phyloP scores from a whole-genome alignment of 768 basidiomycete species.

The Agaricus sinodeliciosus region DNA sequence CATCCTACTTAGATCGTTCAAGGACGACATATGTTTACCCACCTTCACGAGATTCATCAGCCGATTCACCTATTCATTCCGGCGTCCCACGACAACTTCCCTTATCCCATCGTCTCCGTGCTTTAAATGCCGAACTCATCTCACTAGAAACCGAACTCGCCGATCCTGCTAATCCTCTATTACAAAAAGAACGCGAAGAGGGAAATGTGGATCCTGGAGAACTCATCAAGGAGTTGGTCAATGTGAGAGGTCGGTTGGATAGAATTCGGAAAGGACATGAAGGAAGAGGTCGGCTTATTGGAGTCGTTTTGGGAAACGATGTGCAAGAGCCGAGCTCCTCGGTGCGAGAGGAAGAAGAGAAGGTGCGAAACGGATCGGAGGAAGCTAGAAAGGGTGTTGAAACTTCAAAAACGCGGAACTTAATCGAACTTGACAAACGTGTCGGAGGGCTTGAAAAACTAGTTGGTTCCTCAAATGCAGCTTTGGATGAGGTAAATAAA shows the following conservation, averaged over 20 bases:
- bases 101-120: slow-evolving; percentile 52
- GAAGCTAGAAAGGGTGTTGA: slow-evolving; percentile 13
- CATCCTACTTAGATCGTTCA: slow-evolving; percentile 31
- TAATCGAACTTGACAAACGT: slow-evolving; percentile 77
- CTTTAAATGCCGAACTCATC: slow-evolving; percentile 70
- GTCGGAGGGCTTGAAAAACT: slow-evolving; percentile 78
- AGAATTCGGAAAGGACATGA: slow-evolving; percentile 61
- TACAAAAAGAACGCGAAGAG: slow-evolving; percentile 53
- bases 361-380: not conserved
- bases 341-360: slow-evolving; percentile 7
- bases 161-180: slow-evolving; percentile 68
- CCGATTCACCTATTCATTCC: slow-evolving; percentile 29
- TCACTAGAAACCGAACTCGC: slow-evolving; percentile 80
- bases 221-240: slow-evolving; percentile 70
- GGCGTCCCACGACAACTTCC: slow-evolving; percentile 30
- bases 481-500: slow-evolving; percentile 71
- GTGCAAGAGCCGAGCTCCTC: slow-evolving; percentile 11
- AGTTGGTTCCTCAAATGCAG: slow-evolving; percentile 74
- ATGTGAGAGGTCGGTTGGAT: slow-evolving; percentile 62
- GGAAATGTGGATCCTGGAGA: slow-evolving; percentile 66
- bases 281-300: slow-evolving; percentile 59
- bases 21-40: slow-evolving; percentile 66
- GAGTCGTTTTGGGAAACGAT: slow-evolving; percentile 41
- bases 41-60: slow-evolving; percentile 50
- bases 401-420: slow-evolving; percentile 35